Percentiles rank a stretch among this genome's conserved stretches.
phyloP scores from a whole-genome alignment of 108 stramenopile species.

The Pseudonitzschia pungens region DNA sequence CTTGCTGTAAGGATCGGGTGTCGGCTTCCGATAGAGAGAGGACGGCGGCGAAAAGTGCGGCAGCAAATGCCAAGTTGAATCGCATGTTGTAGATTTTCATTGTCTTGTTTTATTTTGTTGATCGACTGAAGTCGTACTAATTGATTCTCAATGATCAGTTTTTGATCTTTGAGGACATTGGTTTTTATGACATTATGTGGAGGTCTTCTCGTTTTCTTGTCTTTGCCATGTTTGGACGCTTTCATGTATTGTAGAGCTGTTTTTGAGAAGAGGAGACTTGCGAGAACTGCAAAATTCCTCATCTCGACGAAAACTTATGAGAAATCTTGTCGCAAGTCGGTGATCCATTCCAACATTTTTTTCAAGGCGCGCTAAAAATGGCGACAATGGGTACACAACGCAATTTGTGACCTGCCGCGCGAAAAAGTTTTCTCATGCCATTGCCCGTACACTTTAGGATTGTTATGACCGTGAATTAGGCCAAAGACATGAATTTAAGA shows the following conservation, averaged over 20 bases:
- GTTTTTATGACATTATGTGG: neutral
- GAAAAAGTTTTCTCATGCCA: neutral
- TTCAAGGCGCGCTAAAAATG: neutral
- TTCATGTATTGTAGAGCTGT: neutral
- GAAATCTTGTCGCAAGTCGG: conserved; percentile 6
- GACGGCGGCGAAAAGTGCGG: neutral
- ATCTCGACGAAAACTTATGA: conserved; percentile 1
- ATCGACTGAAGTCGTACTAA: neutral
- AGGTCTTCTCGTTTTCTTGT: neutral
- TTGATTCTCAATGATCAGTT: neutral
- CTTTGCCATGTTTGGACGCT: neutral
- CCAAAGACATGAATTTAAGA: neutral
- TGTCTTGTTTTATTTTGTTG: neutral
- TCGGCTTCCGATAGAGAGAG: neutral
- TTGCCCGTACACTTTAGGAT: neutral
- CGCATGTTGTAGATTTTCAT: neutral
- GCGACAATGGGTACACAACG: neutral
- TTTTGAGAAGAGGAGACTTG: neutral
- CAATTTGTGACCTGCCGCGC: neutral
- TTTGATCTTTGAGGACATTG: neutral
- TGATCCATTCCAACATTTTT: neutral
- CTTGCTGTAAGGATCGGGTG: conserved; percentile 4
- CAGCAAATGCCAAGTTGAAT: neutral
- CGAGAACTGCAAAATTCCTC: neutral
- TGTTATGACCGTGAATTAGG: neutral